Evolutionary conservation across 352 stramenopile genomes (phyloP).

Genomic region (Globisporangium nodosum): DNA sequence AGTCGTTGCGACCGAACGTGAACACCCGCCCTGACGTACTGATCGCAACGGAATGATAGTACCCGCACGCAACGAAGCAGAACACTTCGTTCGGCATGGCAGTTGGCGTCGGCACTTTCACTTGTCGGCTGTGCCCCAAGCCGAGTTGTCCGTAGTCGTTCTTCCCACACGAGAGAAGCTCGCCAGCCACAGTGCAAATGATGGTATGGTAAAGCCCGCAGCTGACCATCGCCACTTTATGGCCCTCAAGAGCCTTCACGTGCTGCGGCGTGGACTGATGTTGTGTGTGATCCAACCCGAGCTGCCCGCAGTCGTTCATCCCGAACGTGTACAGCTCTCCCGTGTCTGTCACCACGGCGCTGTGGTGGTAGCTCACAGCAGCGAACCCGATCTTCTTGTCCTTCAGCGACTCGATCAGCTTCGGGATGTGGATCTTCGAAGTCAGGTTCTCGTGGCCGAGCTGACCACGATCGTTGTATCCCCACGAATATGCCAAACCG

Average conservation of each 20-base stretch:
- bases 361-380: constrained; percentile 85
- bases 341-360: constrained; percentile 60
- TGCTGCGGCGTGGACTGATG: constrained; percentile 65
- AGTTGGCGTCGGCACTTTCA: constrained; percentile 64
- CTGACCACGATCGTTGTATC: constrained; percentile 85
- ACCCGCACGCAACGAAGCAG: constrained; percentile 80
- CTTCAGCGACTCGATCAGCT: constrained; percentile 80
- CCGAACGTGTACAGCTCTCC: constrained; percentile 85
- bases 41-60: constrained; percentile 82
- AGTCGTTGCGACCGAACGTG: constrained; percentile 85
- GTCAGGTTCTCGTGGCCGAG: constrained; percentile 81
- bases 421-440: constrained; percentile 80
- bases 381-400: constrained; percentile 78
- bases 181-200: constrained; percentile 59
- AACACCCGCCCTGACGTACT: constrained; percentile 57
- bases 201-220: constrained; percentile 85
- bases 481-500: constrained; percentile 80
- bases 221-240: constrained; percentile 69
- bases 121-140: constrained; percentile 65
- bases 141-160: constrained; percentile 87
- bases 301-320: constrained; percentile 87
- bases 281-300: constrained; percentile 78
- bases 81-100: constrained; percentile 62
- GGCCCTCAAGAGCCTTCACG: constrained; percentile 69
- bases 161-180: constrained; percentile 79